Evolutionary conservation across 108 stramenopile species (phyloP), one percentile per base, ranked within the genome.

Genomic region (Pinguiococcus pyrenoidosus): DNA sequence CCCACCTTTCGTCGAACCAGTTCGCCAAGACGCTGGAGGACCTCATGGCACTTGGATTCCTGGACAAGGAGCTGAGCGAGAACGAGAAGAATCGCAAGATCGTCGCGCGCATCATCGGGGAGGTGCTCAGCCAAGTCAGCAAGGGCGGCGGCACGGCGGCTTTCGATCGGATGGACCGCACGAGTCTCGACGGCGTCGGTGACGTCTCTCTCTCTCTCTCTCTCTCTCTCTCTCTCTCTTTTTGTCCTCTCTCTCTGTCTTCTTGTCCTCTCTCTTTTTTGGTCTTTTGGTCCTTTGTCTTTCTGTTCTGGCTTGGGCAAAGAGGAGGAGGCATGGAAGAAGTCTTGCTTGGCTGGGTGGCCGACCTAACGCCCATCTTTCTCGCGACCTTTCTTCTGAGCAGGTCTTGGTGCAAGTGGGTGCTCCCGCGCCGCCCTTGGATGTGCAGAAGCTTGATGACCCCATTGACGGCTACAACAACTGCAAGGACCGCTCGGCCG

Each of bases 11-110:
- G 0, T 75, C 78, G 38, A 66, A 79, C 17, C 89, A 94, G 62
- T 94, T 85, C 53, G 92, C 62, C 40, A 84, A 84, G 32, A 67
- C 88, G 28, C 87, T 87, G 4, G 58, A 73, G 18, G 90, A 92
- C 68, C 74, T 92, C 35, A 68, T 87, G 38, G 44, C 78, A 23
- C 68, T 92, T 25, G 90, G 84, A 0, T 92, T 92, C 51, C 83
- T 92, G 39, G 85, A 87, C 0, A 51, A 80, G 34, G 60, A 76
- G 46, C 81, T 86, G 41, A 80, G 75, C 40, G 85, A 85, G 7
- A 79, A 89, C 13, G 85, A 87, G 5, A 78, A 82, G 37, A 75
- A 80, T 7, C 62, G 82, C 12, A 81, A 79, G 29, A 84, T 92
- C 51, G 55, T 66, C 17, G 61, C 56, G 18, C 55, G 55, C 17